A percentile compares a stretch with the other conserved stretches of the same genome.
These are phyloP conservation scores for Crucihimalaya himalaica DNA, from an alignment of 345 rosid species.

Conservation along the genomic window DNA sequence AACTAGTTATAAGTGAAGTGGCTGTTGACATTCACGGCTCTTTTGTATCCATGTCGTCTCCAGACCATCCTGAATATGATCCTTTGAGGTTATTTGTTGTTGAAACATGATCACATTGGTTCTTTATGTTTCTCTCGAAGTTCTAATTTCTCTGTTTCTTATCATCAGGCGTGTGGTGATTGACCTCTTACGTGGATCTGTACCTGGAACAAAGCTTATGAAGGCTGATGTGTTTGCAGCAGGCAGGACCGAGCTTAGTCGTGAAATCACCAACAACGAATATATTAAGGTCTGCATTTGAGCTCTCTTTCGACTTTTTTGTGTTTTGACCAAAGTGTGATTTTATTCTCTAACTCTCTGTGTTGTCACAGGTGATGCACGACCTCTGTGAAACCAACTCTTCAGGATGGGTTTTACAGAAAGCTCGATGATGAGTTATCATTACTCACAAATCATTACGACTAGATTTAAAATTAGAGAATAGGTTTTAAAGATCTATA, in stretches of 20 bases:
- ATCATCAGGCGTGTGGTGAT: slow-evolving; percentile 67
- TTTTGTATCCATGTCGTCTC: slow-evolving; percentile 59
- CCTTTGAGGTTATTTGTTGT: slow-evolving; percentile 53
- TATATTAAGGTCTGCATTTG: slow-evolving; percentile 58
- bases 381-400: slow-evolving; percentile 65
- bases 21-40: slow-evolving; percentile 55
- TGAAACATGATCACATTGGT: slow-evolving; percentile 1
- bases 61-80: slow-evolving; percentile 65
- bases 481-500: neutral
- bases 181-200: slow-evolving; percentile 52
- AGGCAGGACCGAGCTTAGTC: slow-evolving; percentile 46
- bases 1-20: slow-evolving; percentile 55
- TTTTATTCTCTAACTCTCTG: neutral
- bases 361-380: slow-evolving; percentile 51
- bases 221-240: slow-evolving; percentile 62
- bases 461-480: neutral
- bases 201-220: slow-evolving; percentile 63
- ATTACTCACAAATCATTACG: neutral
- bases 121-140: slow-evolving; percentile 2
- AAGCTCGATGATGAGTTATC: slow-evolving; percentile 28
- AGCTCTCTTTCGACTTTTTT: neutral
- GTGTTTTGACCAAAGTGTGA: neutral
- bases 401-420: slow-evolving; percentile 62
- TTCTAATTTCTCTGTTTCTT: slow-evolving; percentile 6
- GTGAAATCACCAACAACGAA: slow-evolving; percentile 52